phyloP scores from a whole-genome alignment of 345 rosid species.

The Eucalyptus lansdowneana region DNA sequence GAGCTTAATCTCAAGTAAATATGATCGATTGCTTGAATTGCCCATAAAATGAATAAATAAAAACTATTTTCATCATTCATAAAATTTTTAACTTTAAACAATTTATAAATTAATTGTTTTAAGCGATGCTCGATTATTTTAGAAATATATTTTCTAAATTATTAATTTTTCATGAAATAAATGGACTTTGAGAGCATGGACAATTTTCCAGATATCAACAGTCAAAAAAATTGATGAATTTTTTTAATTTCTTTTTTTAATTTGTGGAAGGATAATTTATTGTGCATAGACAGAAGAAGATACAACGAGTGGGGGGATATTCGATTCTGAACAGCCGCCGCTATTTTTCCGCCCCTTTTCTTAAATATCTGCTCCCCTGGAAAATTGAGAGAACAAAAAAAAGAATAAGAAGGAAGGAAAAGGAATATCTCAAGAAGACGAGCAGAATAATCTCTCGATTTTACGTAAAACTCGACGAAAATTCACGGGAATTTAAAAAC shows the following conservation, averaged over 20 bases:
- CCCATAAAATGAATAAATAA: too few species aligned
- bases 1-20: background rate
- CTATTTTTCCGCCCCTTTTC: background rate
- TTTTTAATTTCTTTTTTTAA: background rate
- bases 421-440: background rate
- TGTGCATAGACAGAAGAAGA: background rate
- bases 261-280: background rate
- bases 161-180: too few species aligned
- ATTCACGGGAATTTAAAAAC: background rate
- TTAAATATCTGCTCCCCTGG: background rate
- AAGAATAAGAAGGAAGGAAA: background rate
- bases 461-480: background rate
- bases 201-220: background rate
- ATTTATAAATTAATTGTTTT: too few species aligned
- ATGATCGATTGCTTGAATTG: too few species aligned
- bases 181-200: background rate
- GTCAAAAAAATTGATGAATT: background rate
- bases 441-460: background rate
- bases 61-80: too few species aligned
- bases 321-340: background rate
- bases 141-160: too few species aligned
- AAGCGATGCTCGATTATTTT: fast-evolving
- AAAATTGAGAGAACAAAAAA: background rate
- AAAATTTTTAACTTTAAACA: too few species aligned
- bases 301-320: background rate